Percentiles rank a stretch among this genome's conserved stretches.
phyloP scores from a whole-genome alignment of 2,329 filamentous ascomycete genomes.

The Ceratocystis destructans region DNA sequence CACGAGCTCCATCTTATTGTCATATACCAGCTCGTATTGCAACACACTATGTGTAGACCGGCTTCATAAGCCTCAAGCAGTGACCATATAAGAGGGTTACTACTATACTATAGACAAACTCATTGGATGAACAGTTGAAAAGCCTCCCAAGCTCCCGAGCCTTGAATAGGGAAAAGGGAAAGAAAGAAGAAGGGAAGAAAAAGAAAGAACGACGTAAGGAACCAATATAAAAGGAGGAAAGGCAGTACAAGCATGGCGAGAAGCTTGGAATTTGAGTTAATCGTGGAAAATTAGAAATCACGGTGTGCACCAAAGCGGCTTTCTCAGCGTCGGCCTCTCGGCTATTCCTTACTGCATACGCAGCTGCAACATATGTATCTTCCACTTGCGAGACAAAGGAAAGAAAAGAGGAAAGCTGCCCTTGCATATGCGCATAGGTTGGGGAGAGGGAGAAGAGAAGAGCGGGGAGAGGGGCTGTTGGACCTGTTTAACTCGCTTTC shows the following conservation, averaged over 20 bases:
- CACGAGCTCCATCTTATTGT: no score
- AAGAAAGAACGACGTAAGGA: not conserved
- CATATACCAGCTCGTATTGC: no score
- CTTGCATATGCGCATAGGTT: not conserved
- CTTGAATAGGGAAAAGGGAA: no score
- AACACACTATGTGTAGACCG: no score
- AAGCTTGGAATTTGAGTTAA: no score
- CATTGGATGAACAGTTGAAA: not conserved
- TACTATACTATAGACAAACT: not conserved
- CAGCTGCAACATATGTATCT: not conserved
- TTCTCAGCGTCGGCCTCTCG: not conserved
- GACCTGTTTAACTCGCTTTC: not conserved
- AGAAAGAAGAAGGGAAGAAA: not conserved
- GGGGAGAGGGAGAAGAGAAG: not conserved
- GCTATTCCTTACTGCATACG: not conserved
- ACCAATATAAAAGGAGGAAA: not conserved
- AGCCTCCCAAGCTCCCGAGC: no score
- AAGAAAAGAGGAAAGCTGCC: not conserved
- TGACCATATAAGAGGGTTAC: no score
- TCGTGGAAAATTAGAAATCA: no score
- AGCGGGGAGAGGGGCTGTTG: not conserved
- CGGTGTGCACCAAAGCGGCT: not conserved
- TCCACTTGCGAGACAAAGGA: not conserved
- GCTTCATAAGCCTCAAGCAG: no score
- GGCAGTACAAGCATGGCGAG: no score